Evolutionary conservation across 2,329 filamentous ascomycete species (phyloP), one percentile per base, ranked within the genome.

Genomic region (Sarocladium strictum): DNA sequence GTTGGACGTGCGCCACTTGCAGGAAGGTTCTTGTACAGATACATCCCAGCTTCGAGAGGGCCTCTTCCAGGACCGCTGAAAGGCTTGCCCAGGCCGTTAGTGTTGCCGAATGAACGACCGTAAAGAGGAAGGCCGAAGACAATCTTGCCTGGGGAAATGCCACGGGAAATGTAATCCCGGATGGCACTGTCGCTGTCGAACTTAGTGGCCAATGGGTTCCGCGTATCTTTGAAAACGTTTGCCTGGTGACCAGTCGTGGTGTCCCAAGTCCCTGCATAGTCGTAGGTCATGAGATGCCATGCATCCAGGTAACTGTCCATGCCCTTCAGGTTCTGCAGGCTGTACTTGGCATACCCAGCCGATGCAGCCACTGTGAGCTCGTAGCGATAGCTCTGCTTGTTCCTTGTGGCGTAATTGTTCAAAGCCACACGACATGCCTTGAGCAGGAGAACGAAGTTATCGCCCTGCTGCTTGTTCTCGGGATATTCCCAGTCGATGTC

Each of bases 91-190:
- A 86, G 76, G 0, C 89, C 89, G 4, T 76, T 69, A 0, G 90
- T 93, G 43, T 79, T 74, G 52, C 77, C 72, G 63, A 94, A 94
- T 0, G 85, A 78, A n/a, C 89, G 84, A 1, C 89, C 90, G 64
- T 93, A 94, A 1, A 94, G 75, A 0, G 90, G 88, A 72, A 93
- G 79, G 1, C 89, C 89, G 29, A 94, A 69, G 6, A 89, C 78
- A 52, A 95, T 81, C 69, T 92, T 93, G 51, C 71, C 65, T 0
- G 81, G 59, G 0, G 76, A 61, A 9, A 94, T 76, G 9, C 83
- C 84, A 12, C 76, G 72, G 3, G 72, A 64, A 11, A 81, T 69
- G 55, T 70, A 70, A 40, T 64, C 80, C 9, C 73, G 65, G 24
- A 95, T 72, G 3, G 88, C 88, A 33, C 74, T 71, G 51, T 87